Evolutionary conservation across 2,329 filamentous ascomycete species (phyloP).

Genomic region (Colletotrichum australisinense): DNA sequence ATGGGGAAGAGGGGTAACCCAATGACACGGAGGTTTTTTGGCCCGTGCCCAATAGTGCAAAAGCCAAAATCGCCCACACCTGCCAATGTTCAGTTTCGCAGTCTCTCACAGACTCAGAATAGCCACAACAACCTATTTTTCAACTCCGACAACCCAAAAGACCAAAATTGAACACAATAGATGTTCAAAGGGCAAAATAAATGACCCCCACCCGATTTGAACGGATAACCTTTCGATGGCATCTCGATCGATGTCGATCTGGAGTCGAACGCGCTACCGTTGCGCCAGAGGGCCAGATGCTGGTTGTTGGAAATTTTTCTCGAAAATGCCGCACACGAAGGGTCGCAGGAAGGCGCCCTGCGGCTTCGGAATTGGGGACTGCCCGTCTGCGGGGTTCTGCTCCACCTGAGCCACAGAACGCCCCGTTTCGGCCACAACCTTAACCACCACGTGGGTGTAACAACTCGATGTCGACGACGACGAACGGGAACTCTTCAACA

Average conservation of each 20-base stretch:
- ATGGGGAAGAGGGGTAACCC: too few relatives aligned
- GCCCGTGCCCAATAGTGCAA: too few relatives aligned
- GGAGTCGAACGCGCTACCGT: slow-evolving; percentile 36
- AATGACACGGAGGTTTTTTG: too few relatives aligned
- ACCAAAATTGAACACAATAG: background rate
- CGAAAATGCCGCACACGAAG: background rate
- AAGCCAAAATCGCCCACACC: background rate
- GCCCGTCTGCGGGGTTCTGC: slow-evolving; percentile 1
- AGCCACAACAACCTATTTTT: background rate
- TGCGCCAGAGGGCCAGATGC: slow-evolving; percentile 27
- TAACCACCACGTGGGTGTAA: slow-evolving; percentile 11
- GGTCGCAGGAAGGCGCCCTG: fast-evolving
- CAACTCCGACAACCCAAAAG: background rate
- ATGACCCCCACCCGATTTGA: slow-evolving; percentile 35
- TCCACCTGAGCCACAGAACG: background rate
- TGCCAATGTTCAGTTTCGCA: too few relatives aligned
- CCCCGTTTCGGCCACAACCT: slow-evolving; percentile 12
- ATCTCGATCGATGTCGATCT: background rate
- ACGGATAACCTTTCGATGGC: slow-evolving; percentile 35
- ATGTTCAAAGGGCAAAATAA: background rate
- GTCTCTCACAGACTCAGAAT: background rate
- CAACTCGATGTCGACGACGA: slow-evolving; percentile 19
- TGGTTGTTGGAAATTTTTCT: fast-evolving
- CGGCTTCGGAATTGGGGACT: too few relatives aligned
- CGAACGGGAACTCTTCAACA: background rate